Evolutionary conservation across 495 filamentous ascomycete genomes (phyloP).

Genomic region (Choiromyces venosus): DNA sequence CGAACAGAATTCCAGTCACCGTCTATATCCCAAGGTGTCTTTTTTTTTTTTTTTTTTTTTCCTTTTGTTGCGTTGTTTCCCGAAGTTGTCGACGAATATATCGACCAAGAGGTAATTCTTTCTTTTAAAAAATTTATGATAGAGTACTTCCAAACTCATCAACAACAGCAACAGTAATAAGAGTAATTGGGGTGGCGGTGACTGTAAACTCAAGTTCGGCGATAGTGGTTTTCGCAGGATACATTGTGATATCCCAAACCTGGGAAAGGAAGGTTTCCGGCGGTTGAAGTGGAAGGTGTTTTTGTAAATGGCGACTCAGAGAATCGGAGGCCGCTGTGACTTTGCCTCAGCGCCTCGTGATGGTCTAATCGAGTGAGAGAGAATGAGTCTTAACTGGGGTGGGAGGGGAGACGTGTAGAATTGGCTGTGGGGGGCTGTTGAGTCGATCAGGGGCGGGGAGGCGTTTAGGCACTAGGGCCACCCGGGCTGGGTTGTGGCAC

Average conservation of each 20-base stretch:
- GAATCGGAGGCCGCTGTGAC: slow-evolving; percentile 22
- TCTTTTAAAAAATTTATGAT: neutral
- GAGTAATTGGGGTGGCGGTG: slow-evolving; percentile 21
- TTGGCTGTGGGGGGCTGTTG: slow-evolving; percentile 12
- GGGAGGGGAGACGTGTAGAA: slow-evolving; percentile 10
- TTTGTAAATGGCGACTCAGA: slow-evolving; percentile 40
- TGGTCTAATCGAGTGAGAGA: slow-evolving; percentile 17
- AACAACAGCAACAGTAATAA: slow-evolving; percentile 32
- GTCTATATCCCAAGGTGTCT: neutral
- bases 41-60: neutral
- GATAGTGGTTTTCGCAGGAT: slow-evolving; percentile 36
- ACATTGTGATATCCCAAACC: slow-evolving; percentile 40
- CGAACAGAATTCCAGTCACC: neutral
- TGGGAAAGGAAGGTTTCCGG: slow-evolving; percentile 38
- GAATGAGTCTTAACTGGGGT: slow-evolving; percentile 31
- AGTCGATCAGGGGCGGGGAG: slow-evolving; percentile 25
- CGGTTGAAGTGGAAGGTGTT: slow-evolving; percentile 38
- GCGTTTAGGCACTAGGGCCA: slow-evolving; percentile 31
- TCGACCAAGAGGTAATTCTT: neutral
- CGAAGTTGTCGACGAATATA: neutral
- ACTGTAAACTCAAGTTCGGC: slow-evolving; percentile 35
- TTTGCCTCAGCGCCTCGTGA: slow-evolving; percentile 39
- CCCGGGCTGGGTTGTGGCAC: slow-evolving; percentile 35
- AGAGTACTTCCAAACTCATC: slow-evolving; percentile 3
- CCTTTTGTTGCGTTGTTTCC: neutral